Evolutionary conservation across 805 yeast species (phyloP).

Genomic region (Komagataella pseudopastoris): DNA sequence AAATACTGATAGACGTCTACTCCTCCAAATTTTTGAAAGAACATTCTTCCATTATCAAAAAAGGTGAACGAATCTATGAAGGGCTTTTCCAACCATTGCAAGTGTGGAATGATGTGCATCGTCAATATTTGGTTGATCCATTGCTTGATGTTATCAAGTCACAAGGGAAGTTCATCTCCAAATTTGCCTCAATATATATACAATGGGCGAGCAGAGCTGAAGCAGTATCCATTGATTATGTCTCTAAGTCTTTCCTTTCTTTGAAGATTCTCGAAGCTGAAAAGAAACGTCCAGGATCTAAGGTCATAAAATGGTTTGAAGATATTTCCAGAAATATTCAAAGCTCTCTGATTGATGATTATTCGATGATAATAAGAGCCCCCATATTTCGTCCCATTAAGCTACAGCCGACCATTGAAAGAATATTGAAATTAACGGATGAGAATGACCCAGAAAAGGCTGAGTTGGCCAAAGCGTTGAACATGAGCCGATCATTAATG

Average conservation of each 20-base stretch:
- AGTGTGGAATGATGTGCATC: slow-evolving; percentile 43
- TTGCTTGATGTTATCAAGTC: slow-evolving; percentile 39
- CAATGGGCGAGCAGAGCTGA: slow-evolving; percentile 53
- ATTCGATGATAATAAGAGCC: not conserved
- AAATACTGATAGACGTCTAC: slow-evolving; percentile 45
- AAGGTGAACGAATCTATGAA: slow-evolving; percentile 41
- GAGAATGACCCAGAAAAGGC: not conserved
- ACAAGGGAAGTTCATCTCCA: slow-evolving; percentile 52
- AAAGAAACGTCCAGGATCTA: not conserved
- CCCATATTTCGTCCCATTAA: not conserved
- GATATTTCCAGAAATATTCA: not conserved
- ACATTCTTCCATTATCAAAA: slow-evolving; percentile 28
- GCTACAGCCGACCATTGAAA: not conserved
- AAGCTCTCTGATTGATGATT: not conserved
- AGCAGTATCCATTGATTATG: slow-evolving; percentile 41
- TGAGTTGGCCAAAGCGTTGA: not conserved
- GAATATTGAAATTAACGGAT: not conserved
- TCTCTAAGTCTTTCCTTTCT: slow-evolving; percentile 45
- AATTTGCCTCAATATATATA: slow-evolving; percentile 44
- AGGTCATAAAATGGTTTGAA: not conserved
- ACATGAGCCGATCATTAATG: not conserved
- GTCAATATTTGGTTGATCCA: slow-evolving; percentile 39
- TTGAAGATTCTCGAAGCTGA: slow-evolving; percentile 32
- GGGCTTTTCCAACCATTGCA: slow-evolving; percentile 45
- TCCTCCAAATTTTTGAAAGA: slow-evolving; percentile 27